Percentiles rank a stretch among this genome's conserved stretches.
Evolutionary conservation across 176 grass and related monocot species (phyloP).

Genomic region (Canna indica): DNA sequence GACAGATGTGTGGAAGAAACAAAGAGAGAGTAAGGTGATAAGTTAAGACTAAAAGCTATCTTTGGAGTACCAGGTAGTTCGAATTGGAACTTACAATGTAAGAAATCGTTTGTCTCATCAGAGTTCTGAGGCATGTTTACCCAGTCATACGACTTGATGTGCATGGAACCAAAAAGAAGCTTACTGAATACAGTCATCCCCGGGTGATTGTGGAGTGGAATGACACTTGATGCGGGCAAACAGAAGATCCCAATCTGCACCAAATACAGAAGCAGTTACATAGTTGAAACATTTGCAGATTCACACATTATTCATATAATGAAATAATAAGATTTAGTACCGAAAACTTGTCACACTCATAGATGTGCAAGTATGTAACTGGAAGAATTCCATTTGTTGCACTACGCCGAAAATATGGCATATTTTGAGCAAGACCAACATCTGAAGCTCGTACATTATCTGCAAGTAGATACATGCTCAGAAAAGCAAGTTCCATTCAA

Average conservation of each 20-base stretch:
- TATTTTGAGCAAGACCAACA: slow-evolving; percentile 31
- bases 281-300: too few species aligned
- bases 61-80: background rate
- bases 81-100: background rate
- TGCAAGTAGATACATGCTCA: slow-evolving; percentile 16
- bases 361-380: slow-evolving; percentile 66
- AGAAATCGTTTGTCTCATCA: too few species aligned
- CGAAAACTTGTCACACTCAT: slow-evolving; percentile 57
- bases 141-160: slow-evolving; percentile 85
- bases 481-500: background rate
- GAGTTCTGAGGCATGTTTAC: slow-evolving; percentile 12
- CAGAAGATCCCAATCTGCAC: slow-evolving; percentile 90
- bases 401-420: slow-evolving; percentile 35
- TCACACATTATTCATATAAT: background rate
- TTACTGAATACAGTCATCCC: slow-evolving; percentile 97
- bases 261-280: slow-evolving; percentile 12
- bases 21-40: background rate
- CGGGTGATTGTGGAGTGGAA: slow-evolving; percentile 87
- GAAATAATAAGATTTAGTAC: slow-evolving; percentile 22
- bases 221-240: slow-evolving; percentile 50
- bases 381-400: slow-evolving; percentile 22
- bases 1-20: background rate
- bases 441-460: slow-evolving; percentile 45
- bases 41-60: background rate
- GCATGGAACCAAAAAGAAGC: slow-evolving; percentile 89